Base-by-base conservation (phyloP, 441 rosid species). In the Eruca vesicaria region DNA sequence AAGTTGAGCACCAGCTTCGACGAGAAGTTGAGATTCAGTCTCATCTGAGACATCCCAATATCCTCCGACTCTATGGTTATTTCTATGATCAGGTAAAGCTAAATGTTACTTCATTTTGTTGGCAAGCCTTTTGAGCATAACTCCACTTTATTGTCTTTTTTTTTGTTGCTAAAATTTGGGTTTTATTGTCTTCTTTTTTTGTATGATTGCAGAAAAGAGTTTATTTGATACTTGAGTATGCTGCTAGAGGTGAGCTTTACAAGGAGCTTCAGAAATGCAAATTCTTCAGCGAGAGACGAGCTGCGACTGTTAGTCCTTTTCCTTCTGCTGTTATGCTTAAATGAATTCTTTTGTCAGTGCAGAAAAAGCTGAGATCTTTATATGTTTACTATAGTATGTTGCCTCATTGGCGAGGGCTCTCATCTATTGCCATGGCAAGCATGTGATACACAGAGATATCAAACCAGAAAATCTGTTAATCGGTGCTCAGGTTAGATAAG, bases 351-450 rank as follows among this genome's bases (percentile, higher is more conserved):
- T 26, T 16, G 1, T 60, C 18, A 14, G 2, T 26, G 3, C 12
- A 53, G n/a, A 16, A 20, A 55, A 79, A 16, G 26, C 72, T 72
- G 23, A 72, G 12, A 41, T 53, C 31, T 8, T 33, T 55, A 12
- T 43, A 28, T 52, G 35, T 50, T 80, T 3, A 16, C 28, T 78
- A 32, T 81, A 96, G 99, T 96, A 93, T 80, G 99, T 96, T 76
- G 99, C 99, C 11, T 93, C 98, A 0, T 80, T 96, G 79, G 98
- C 99, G 63, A 92, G 97, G 56, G 99, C 98, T 10, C 90, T 96
- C 82, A 93, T 96, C 66, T 96, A 93, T 77, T 96, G 99, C 80
- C 99, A 96, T 81, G 97, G 99, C 56, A 96, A 96, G 81, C 99
- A 96, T 79, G 96, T 96, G 61, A 96, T 93, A 62, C 98, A 96